A percentile compares a stretch with the other conserved stretches of the same genome.
phyloP scores from a whole-genome alignment of 495 filamentous ascomycete genomes.

The Barbatosphaeria neglecta region DNA sequence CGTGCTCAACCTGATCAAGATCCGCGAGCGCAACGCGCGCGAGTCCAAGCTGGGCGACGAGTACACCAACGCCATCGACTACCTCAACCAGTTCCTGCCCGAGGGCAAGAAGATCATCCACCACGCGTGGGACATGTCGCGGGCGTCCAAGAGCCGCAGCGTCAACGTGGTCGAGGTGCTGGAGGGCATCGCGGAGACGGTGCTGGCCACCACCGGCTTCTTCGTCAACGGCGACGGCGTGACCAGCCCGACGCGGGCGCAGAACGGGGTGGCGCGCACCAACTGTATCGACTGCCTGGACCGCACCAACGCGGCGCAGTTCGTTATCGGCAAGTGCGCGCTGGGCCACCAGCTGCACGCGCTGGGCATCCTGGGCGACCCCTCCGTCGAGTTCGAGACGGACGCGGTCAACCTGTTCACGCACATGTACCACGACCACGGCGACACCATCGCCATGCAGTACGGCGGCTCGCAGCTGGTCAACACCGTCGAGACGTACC shows the following conservation, averaged over 20 bases:
- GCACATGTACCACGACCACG: conserved; percentile 94
- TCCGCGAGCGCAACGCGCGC: conserved; percentile 76
- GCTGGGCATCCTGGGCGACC: conserved; percentile 71
- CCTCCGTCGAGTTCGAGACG: conserved; percentile 80
- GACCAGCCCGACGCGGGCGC: conserved; percentile 52
- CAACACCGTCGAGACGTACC: conserved; percentile 98
- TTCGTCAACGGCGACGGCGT: conserved; percentile 79
- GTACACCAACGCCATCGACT: conserved; percentile 77
- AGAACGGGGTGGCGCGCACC: conserved; percentile 87
- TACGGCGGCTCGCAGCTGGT: conserved; percentile 96
- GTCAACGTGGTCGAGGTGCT: conserved; percentile 91
- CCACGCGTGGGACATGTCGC: conserved; percentile 95
- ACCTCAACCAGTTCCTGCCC: conserved; percentile 92
- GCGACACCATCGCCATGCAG: conserved; percentile 93
- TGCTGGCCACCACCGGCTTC: conserved; percentile 76
- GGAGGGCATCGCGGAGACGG: conserved; percentile 77
- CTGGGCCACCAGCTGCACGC: conserved; percentile 89
- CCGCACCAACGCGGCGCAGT: conserved; percentile 92
- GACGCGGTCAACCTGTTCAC: conserved; percentile 93
- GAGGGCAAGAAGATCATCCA: conserved; percentile 75
- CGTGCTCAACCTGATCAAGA: conserved; percentile 87
- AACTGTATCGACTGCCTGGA: conserved; percentile 98
- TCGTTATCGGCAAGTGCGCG: conserved; percentile 93
- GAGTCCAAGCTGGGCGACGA: conserved; percentile 86
- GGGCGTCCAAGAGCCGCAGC: conserved; percentile 86